Evolutionary conservation across 2,329 filamentous ascomycete genomes (phyloP), one percentile per base, ranked within the genome.

Genomic region (Graphium sp.): DNA sequence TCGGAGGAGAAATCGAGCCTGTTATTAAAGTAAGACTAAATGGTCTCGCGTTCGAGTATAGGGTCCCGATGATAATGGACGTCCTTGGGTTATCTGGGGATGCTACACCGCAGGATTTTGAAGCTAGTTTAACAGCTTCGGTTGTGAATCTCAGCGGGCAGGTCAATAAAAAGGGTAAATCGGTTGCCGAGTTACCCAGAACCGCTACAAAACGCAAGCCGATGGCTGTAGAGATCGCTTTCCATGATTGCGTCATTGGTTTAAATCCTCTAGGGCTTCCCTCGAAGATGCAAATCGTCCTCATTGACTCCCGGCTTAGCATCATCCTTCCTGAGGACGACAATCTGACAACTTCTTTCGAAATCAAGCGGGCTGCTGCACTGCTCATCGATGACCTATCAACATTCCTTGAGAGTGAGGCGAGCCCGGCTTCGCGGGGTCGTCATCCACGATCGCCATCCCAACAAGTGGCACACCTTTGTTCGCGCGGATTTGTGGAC

Each of bases 1-100:
- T 98, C 38, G 83, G 83, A 1, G 85, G 95, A 45, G 87, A 95
- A 46, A 81, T 91, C 53, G 87, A 95, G 37, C 87, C 91, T 0
- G 74, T 82, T 6, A 60, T 94, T 38, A 93, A 91, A 47, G 49
- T 94, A 33, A 91, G 92, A 46, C 55, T 95, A 23, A 80, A 79
- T 49, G 84, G 92, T 35, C 40, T 92, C 5, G 76, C 73, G 34
- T 50, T 83, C n/a, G 91, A 98, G 46, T 98, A 98, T 47, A 76
- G 77, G 11, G 79, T 95, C 4, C 68, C 81, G 1, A 82, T 80
- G 0, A 50, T 94, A 1, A 76, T 92, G 60, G 81, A 83, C 29
- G 50, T 92, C 5, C 62, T 92, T 6, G 76, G 72, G 0, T 60
- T 91, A 3, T 61, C 63, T 10, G 68, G 75, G 11, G 67, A 78